phyloP scores from a whole-genome alignment of 345 rosid genomes.

The Brassica napus region DNA sequence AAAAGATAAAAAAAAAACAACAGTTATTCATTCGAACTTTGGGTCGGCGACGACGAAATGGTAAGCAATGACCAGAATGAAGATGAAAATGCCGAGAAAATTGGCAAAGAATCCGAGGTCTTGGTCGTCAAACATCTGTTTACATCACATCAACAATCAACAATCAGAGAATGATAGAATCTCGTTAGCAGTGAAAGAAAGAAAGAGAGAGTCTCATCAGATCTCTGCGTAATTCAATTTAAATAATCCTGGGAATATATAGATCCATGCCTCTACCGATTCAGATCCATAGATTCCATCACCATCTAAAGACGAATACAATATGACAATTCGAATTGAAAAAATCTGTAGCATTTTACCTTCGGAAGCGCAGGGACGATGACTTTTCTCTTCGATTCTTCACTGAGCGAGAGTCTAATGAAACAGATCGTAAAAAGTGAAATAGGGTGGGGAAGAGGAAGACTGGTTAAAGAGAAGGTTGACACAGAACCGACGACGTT shows the following conservation, averaged over 20 bases:
- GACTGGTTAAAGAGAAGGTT: neutral
- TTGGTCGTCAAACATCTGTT: conserved; percentile 78
- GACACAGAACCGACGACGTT: neutral
- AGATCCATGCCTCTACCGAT: neutral
- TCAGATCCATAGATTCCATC: neutral
- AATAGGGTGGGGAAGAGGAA: neutral
- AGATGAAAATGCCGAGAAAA: conserved; percentile 75
- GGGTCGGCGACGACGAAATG: conserved; percentile 79
- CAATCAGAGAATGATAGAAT: neutral
- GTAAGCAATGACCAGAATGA: conserved; percentile 70
- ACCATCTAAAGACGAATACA: neutral
- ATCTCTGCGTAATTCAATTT: neutral
- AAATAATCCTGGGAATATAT: neutral
- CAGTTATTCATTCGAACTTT: conserved; percentile 41
- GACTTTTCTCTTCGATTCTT: neutral
- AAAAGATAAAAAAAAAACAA: neutral
- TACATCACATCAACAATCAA: conserved; percentile 11
- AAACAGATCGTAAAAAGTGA: neutral
- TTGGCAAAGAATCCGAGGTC: conserved; percentile 70
- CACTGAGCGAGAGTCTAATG: neutral
- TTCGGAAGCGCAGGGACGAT: neutral
- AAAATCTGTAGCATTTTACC: neutral
- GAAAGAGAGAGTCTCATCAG: neutral
- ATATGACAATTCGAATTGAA: neutral
- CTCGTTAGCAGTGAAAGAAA: neutral